A percentile compares a stretch with the other conserved stretches of the same genome.
These are phyloP conservation scores for Diversispora eburnea DNA, from an alignment of 192 early-diverging fungal genomes.

Conservation along the genomic window DNA sequence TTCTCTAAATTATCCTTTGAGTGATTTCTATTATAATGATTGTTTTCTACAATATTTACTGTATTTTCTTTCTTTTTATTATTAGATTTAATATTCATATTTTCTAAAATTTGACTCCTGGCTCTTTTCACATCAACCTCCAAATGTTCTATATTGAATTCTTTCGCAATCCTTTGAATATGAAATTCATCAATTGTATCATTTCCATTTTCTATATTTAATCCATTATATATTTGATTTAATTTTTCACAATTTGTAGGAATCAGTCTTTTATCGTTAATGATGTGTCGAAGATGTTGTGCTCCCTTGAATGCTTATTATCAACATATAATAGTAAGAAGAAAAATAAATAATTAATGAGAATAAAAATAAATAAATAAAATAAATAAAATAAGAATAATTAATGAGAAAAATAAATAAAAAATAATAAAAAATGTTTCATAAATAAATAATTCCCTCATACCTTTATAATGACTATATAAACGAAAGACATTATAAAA, in stretches of 20 bases:
- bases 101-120: constrained; percentile 19
- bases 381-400: not conserved
- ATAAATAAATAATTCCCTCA: not conserved
- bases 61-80: not conserved
- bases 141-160: not conserved
- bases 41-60: too few species aligned
- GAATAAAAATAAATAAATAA: not conserved
- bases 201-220: constrained; percentile 14
- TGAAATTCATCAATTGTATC: constrained; percentile 3
- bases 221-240: constrained; percentile 12
- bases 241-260: constrained; percentile 1
- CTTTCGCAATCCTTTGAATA: constrained; percentile 16
- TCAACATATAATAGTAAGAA: not conserved
- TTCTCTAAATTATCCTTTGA: too few species aligned
- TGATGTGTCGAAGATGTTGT: constrained; percentile 22
- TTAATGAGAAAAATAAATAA: not conserved
- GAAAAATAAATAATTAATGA: not conserved
- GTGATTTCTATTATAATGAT: too few species aligned
- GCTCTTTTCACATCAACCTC: constrained; percentile 25
- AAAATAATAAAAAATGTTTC: too few species aligned
- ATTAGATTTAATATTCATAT: not conserved
- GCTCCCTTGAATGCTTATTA: constrained; percentile 26
- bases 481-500: constrained; percentile 78
- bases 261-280: constrained; percentile 5
- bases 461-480: constrained; percentile 79